Base-by-base conservation (phyloP, 805 yeast species). In the Yamadazyma philogaea region DNA sequence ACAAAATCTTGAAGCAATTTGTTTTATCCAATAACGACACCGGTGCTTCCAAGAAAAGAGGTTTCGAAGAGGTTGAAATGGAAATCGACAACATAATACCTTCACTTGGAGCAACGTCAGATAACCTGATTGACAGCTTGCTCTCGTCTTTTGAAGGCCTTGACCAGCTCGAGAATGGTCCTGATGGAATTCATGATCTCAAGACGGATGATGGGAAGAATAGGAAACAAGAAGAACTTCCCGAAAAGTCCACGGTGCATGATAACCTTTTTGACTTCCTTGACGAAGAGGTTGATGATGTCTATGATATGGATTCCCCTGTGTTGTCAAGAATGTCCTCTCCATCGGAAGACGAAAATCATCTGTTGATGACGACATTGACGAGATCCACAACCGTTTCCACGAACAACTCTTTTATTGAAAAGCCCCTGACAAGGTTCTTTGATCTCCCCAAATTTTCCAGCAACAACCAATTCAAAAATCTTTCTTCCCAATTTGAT, bases 381-480 rank as follows among this genome's bases (percentile, higher is more conserved):
- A 70, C 74, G 0, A 48, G 74, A 40, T 66, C 72, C 10, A 70
- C 74, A 19, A 68, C 74, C 2, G 70, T 67, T 4, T 60, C 68
- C 6, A 63, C 71, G 37, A 57, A 54, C 39, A 60, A 55, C 46
- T 54, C 63, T 2, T 46, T 47, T 7, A 21, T 45, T 32, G 42
- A 48, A 46, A 42, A 48, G 30, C 51, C 36, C 46, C 46, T 50
- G 3, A 8, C 36, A 2, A 35, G 57, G 38, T 60, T 65, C 45
- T 61, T 61, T 40, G 67, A 62, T 18, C 54, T 68, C 36, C 73
- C 74, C 5, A 53, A 51, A 26, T 65, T 40, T 37, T 7, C 20
- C 2, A 15, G 12, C 18, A 27, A 37, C 32, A 22, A 10, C 36
- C 17, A 12, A 27, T 14, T 34, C 27, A 40, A 32, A 14, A 48